phyloP scores from a whole-genome alignment of 352 stramenopile genomes.

The Pythium dissimile region DNA sequence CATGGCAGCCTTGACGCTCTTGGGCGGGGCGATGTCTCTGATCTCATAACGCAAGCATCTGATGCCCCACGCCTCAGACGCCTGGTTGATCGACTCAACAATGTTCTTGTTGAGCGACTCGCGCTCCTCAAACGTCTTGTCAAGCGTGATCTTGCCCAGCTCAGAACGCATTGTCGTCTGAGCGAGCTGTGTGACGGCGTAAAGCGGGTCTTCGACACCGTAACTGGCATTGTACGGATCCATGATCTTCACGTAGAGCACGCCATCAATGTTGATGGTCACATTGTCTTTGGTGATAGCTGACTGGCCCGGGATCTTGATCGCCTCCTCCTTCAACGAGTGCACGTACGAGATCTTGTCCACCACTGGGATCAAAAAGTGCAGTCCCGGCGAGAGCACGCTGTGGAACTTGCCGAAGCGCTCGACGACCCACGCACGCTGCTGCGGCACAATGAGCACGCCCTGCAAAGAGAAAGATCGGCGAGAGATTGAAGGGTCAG shows the following conservation, averaged over 20 bases:
- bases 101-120: constrained; percentile 91
- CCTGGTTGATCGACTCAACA: constrained; percentile 90
- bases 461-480: constrained; percentile 34
- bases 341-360: constrained; percentile 91
- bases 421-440: constrained; percentile 88
- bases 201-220: constrained; percentile 84
- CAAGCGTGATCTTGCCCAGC: constrained; percentile 90
- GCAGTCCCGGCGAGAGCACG: constrained; percentile 79
- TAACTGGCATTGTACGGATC: constrained; percentile 89
- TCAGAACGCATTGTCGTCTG: constrained; percentile 92
- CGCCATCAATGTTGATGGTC: constrained; percentile 90
- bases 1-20: constrained; percentile 87
- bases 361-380: constrained; percentile 89
- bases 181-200: constrained; percentile 88
- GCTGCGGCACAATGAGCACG: constrained; percentile 85
- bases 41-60: constrained; percentile 92
- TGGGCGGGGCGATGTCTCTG: constrained; percentile 84
- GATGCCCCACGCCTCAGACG: constrained; percentile 87
- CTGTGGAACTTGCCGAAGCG: constrained; percentile 90
- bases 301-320: constrained; percentile 88
- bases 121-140: constrained; percentile 93
- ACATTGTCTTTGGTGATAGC: constrained; percentile 92
- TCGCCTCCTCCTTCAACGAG: constrained; percentile 90
- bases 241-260: constrained; percentile 91
- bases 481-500: too few relatives aligned